phyloP scores from a whole-genome alignment of 2,329 filamentous ascomycete genomes.

The Aureobasidium sp. region DNA sequence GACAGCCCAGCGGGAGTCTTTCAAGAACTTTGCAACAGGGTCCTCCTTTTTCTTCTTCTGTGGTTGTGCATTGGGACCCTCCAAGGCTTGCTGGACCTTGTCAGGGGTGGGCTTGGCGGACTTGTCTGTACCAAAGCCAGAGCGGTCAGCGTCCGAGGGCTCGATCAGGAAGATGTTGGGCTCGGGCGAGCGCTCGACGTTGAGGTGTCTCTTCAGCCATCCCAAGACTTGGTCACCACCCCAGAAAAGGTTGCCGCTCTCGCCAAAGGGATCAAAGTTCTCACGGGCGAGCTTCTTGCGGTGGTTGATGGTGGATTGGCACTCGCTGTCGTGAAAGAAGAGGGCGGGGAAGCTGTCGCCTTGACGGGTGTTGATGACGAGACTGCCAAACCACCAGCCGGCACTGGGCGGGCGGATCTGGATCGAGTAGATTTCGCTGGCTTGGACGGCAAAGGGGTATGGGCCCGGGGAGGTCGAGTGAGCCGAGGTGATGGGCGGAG shows the following conservation, averaged over 20 bases:
- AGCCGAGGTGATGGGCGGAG: constrained; percentile 75
- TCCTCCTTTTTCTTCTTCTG: constrained; percentile 49
- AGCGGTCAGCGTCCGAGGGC: constrained; percentile 72
- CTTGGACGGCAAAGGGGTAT: constrained; percentile 85
- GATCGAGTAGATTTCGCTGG: constrained; percentile 83
- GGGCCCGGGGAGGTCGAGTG: constrained; percentile 63
- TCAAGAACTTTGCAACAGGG: constrained; percentile 83
- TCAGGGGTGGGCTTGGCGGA: constrained; percentile 41
- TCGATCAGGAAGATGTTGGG: constrained; percentile 87
- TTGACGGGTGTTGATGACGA: constrained; percentile 83
- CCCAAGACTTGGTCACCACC: constrained; percentile 89
- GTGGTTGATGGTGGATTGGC: constrained; percentile 87
- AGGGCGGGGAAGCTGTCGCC: constrained; percentile 92
- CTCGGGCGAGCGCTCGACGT: constrained; percentile 75
- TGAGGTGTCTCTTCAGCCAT: constrained; percentile 80
- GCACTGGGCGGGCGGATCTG: constrained; percentile 83
- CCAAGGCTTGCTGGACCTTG: constrained; percentile 35
- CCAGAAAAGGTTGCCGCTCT: constrained; percentile 86
- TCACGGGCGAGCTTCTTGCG: constrained; percentile 78
- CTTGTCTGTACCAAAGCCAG: constrained; percentile 58
- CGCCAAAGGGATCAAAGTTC: constrained; percentile 72
- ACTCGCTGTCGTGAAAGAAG: constrained; percentile 97
- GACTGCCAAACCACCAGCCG: constrained; percentile 96
- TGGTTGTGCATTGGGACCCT: constrained; percentile 31
- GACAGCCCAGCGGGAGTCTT: constrained; percentile 92